Evolutionary conservation across 2,329 filamentous ascomycete species (phyloP), one percentile per base, ranked within the genome.

Genomic region (Diaporthe ampelina): DNA sequence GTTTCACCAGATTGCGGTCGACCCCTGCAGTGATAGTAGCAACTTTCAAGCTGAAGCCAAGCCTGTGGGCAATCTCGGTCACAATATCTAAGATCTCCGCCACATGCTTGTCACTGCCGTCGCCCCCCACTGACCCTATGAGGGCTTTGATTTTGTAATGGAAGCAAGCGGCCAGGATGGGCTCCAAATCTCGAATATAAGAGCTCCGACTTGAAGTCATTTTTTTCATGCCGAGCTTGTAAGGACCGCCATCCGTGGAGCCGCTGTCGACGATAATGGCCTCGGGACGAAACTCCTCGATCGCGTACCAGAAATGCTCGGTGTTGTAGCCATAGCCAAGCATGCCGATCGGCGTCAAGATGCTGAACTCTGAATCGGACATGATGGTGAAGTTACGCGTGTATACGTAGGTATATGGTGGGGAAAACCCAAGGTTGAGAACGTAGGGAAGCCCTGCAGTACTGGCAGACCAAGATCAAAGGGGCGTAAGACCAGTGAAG

Each of bases 61-160:
- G 24, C 58, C 37, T 43, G 35, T 9, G 0, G 9, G 58, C 17
- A n/a, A 63, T 63, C 37, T 45, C 58, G 7, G 21, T 45, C 7
- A 63, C 58, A 10, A 63, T 45, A 5, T 43, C 58, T 0, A 63
- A 21, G n/a, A 63, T 29, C 43, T 72, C 67, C 26, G 70, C 63
- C 19, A 76, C 67, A 45, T 76, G 75, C 32, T 57, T 37, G 43
- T 87, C 82, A 4, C 81, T 84, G 0, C 88, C 88, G 76, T 87
- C 86, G 0, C 88, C 87, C 0, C 87, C 87, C 26, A 74, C 74
- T 37, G 77, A 78, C n/a, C 77, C 73, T n/a, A 79, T 77, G 4
- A 78, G 70, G 19, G 75, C 48, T 4, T 76, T 76, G 15, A 78
- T 73, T n/a, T 76, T 72, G 52, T 76, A 70, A 11, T 52, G 74